Base-by-base conservation (phyloP, 2,329 filamentous ascomycete genomes). In the Stagonosporopsis vannaccii region DNA sequence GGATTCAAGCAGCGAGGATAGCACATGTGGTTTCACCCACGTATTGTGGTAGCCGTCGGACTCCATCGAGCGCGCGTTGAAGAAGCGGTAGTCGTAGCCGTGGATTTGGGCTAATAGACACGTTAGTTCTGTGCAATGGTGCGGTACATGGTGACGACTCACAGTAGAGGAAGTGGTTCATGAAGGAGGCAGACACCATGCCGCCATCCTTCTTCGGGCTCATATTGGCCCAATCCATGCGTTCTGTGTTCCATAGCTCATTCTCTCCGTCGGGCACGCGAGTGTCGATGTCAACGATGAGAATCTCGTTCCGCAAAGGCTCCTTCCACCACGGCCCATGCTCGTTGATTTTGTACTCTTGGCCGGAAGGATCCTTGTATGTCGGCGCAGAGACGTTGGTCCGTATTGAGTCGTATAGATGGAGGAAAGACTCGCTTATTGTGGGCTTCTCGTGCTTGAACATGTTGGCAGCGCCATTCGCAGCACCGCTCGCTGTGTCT, bases 81-180 rank as follows among this genome's bases (percentile, higher is more conserved):
- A 73, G 48, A 78, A 75, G n/a, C 77, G 78, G 59, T 81, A 81
- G 47, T 80, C 76, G 59, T 80, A 81, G 2, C 79, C 78, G 53
- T 70, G 63, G 22, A 75, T 75, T 71, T 69, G 63, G 15, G 75
- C 75, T 72, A 25, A 2, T 13, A 2, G 8, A 6, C 3, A 3
- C 0, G 2, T 37, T 36, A 32, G 17, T 43, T 7, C 9, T 30
- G 30, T 8, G 20, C 6, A n/a, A 28, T 19, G 3, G 12, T 11
- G 11, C 13, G 23, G n/a, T 77, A 70, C 62, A 22, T 12, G 33
- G 3, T 5, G 28, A 11, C 20, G 35, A 15, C 44, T 47, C 35
- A 63, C 62, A 69, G 33, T 77, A 79, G 7, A 78, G 62, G 56
- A 73, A 78, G 46, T 80, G 77, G 46, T 77, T 77, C 49, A 78